Base-by-base conservation (phyloP, 768 basidiomycete species). In the Hericium erinaceus region DNA sequence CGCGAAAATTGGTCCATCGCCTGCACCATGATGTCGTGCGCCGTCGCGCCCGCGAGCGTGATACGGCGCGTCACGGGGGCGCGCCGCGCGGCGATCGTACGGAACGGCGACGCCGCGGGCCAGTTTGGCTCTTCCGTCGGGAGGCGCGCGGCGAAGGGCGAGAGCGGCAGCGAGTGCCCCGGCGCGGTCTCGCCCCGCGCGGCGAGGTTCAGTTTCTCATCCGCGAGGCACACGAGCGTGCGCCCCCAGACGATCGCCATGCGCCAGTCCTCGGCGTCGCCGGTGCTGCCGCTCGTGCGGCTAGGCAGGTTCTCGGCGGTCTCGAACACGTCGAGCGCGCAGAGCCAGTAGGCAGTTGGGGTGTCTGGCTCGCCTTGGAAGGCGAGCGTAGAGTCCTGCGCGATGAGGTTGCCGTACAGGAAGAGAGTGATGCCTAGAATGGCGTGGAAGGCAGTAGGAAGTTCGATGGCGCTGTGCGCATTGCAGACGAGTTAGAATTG, bases 311-410 rank as follows among this genome's bases (percentile, higher is more conserved):
- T 81, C 64, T 87, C 84, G 48, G 84, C 84, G 7, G 79, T 81
- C 69, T 86, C 83, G 63, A 88, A 84, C 7, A 84, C 81, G 64
- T 86, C 84, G 55, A 89, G 73, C 1, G 85, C 83, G n/a, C 80
- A 77, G 39, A 84, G 75, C 80, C 82, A 87, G 66, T 85, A 87
- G 0, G 78, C 74, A 4, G 74, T 71, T 12, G 81, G 73, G 2
- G 64, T 69, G 13, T 65, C 64, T 9, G 83, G 84, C 61, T 88
- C 85, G 40, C 80, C 84, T 3, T 74, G 67, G 11, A 81, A 68
- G 1, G 78, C 79, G 13, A 82, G 70, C 1, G 75, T 66, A 2
- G 80, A 69, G 48, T 81, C 74, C 58, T 78, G 77, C 5, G 77
- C 76, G 55, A 88, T 75, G 56, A 83, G 69, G 61, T 78, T 83